Percentiles rank a stretch among this genome's conserved stretches.
These are phyloP conservation scores for Saccharomyces hybrid DNA, from an alignment of 1,139 yeast species.

Conservation along the genomic window DNA sequence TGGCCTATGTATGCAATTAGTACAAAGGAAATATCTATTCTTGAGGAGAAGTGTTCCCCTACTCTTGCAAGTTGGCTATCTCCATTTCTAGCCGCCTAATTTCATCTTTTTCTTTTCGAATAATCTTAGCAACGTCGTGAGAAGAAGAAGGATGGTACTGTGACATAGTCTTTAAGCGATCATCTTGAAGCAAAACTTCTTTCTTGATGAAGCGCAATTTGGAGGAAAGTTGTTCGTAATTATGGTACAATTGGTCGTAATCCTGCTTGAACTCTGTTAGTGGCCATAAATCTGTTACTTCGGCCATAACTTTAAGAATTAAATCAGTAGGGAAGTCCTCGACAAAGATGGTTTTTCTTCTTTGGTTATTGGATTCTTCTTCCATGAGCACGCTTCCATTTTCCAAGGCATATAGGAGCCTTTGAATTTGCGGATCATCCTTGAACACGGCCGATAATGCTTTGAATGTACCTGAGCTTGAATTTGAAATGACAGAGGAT, in stretches of 20 bases:
- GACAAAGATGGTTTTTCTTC: conserved; percentile 29
- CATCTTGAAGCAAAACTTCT: conserved; percentile 23
- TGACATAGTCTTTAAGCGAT: conserved; percentile 13
- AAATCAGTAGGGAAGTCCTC: conserved; percentile 27
- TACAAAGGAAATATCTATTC: not conserved
- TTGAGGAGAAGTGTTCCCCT: not conserved
- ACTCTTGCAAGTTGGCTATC: conserved; percentile 16
- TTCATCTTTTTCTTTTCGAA: conserved; percentile 18
- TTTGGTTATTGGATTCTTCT: conserved; percentile 10
- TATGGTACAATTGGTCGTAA: conserved; percentile 13
- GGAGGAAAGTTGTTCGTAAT: conserved; percentile 14
- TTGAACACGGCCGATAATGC: conserved; percentile 21
- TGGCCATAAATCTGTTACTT: conserved; percentile 28
- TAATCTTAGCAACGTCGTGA: conserved; percentile 16
- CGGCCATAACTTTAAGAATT: conserved; percentile 23
- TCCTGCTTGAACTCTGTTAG: conserved; percentile 22
- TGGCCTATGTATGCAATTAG: not conserved
- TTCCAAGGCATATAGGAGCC: conserved; percentile 25
- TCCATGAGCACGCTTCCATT: conserved; percentile 29
- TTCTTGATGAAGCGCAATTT: conserved; percentile 15
- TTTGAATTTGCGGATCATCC: conserved; percentile 15
- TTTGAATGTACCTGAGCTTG: conserved; percentile 15
- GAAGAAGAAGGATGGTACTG: conserved; percentile 10
- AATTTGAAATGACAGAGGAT: conserved; percentile 3
- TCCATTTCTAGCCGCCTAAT: conserved; percentile 12